These are phyloP conservation scores for Guillardia theta DNA, from an alignment of 78 protist species.

Conservation along the genomic window DNA sequence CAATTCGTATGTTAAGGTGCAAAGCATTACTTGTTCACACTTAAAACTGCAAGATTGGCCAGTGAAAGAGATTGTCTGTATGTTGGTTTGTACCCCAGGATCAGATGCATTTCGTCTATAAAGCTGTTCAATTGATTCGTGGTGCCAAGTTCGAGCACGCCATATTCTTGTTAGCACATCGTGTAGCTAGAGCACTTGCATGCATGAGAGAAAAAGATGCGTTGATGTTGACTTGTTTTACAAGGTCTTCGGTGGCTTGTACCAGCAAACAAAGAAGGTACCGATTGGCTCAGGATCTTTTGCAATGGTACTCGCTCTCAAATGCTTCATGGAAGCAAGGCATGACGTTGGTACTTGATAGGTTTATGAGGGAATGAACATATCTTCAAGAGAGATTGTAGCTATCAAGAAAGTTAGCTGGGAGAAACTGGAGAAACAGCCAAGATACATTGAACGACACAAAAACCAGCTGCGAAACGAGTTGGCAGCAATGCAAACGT, in stretches of 20 bases:
- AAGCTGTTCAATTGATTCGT: too few species aligned
- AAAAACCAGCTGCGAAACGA: conserved; percentile 24
- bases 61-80: too few species aligned
- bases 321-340: background rate
- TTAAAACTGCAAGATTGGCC: too few species aligned
- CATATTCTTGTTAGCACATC: too few species aligned
- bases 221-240: too few species aligned
- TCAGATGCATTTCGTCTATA: too few species aligned
- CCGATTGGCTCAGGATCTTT: background rate
- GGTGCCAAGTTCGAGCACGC: too few species aligned
- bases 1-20: too few species aligned
- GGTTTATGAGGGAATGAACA: background rate
- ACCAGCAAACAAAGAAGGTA: background rate
- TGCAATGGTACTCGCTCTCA: background rate
- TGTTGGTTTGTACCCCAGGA: too few species aligned
- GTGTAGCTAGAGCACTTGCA: too few species aligned
- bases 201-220: too few species aligned
- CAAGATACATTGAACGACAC: background rate
- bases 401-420: conserved; percentile 2
- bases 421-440: background rate
- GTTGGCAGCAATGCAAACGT: background rate
- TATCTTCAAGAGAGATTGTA: background rate
- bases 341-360: background rate
- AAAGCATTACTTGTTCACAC: too few species aligned
- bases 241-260: background rate